Percentiles rank a stretch among this genome's conserved stretches.
Evolutionary conservation across 805 yeast genomes (phyloP).

Genomic region (Cyberlindnera galapagoensis): DNA sequence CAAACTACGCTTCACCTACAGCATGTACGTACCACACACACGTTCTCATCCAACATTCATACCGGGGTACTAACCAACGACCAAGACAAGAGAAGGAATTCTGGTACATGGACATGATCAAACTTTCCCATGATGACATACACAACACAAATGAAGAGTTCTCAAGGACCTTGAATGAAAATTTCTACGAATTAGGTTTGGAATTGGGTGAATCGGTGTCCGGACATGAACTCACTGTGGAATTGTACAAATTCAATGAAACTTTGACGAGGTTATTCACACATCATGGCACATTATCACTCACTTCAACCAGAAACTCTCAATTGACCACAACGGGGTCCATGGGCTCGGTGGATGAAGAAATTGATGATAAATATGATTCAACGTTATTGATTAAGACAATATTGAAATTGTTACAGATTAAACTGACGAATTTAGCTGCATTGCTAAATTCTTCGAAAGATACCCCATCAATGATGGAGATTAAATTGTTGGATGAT

Average conservation of each 20-base stretch:
- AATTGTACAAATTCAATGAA: slow-evolving; percentile 23
- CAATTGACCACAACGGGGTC: not conserved
- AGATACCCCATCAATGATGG: slow-evolving; percentile 5
- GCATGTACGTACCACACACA: slow-evolving; percentile 14
- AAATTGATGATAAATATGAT: slow-evolving; percentile 7
- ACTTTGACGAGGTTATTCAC: slow-evolving; percentile 19
- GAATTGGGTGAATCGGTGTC: slow-evolving; percentile 8
- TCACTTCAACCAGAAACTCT: slow-evolving; percentile 2
- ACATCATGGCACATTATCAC: slow-evolving; percentile 3
- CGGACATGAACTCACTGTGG: slow-evolving; percentile 11
- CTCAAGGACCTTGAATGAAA: slow-evolving; percentile 6
- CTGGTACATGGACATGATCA: slow-evolving; percentile 18
- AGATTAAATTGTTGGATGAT: slow-evolving; percentile 16
- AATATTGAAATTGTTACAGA: slow-evolving; percentile 12
- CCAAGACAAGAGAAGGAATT: slow-evolving; percentile 15
- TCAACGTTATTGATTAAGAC: slow-evolving; percentile 14
- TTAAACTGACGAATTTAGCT: slow-evolving; percentile 10
- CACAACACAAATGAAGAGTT: slow-evolving; percentile 1
- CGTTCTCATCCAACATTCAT: too few relatives aligned
- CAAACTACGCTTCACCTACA: slow-evolving; percentile 12
- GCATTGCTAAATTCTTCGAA: slow-evolving; percentile 4
- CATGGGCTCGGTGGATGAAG: not conserved
- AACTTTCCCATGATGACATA: slow-evolving; percentile 16
- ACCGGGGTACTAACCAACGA: too few relatives aligned
- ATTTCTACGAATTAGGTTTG: slow-evolving; percentile 12